Evolutionary conservation across 2,329 filamentous ascomycete genomes (phyloP), one percentile per base, ranked within the genome.

Genomic region (Diaporthe helianthi): DNA sequence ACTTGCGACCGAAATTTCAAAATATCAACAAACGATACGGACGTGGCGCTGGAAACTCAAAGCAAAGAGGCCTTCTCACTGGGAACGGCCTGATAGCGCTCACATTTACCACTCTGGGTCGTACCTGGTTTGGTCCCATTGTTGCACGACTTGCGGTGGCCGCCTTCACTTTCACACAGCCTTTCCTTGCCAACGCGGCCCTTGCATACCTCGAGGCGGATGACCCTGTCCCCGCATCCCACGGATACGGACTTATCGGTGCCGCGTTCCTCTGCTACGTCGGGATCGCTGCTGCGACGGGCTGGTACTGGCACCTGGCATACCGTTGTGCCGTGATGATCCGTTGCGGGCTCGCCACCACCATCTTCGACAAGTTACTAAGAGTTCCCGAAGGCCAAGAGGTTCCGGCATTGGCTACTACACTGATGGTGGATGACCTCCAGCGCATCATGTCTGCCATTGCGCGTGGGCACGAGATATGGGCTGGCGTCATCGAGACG

Each of bases 221-320:
- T 46, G 51, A 55, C 22, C 15, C 53, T 47, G 33, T 22, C 41
- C 54, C 72, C 13, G 58, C 69, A 19, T 71, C 65, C 47, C n/a
- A 72, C 44, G 72, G 72, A 3, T 73, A 73, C 61, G 72, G 72
- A 29, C 69, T 73, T 2, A 73, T 73, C 26, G 72, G 72, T 10
- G 72, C 72, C 19, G 60, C 71, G 0, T 73, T 72, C 65, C 69
- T 73, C 7, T 67, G 71, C n/a, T 73, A 73, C 55, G 67, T 68
- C 6, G 72, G 72, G 7, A 73, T 73, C 54, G 72, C 72, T 41
- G 72, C 72, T 46, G 55, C 71, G 9, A 71, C 60, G 19, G 69
- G 71, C 33, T 73, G 72, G 72, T 73, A 73, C 51, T 69, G 71
- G 52, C 72, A 72, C 49, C 47, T 68, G 31, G 69, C 65, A 17